Base-by-base conservation (phyloP, 1,139 yeast species). In the Taphrina deformans region DNA sequence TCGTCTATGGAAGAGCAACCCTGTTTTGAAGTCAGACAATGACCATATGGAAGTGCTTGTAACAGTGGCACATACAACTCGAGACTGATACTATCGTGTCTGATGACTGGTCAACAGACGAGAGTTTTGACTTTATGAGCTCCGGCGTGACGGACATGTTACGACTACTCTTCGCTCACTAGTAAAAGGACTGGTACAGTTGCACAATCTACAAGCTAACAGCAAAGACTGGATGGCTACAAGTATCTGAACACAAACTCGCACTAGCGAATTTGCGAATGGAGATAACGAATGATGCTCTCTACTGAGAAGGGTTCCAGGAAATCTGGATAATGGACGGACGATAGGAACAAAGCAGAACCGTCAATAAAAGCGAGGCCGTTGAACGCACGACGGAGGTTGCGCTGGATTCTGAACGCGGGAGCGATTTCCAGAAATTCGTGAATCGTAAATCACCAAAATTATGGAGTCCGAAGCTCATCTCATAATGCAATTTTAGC, bases 81-180 rank as follows among this genome's bases (percentile, higher is more conserved):
- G 96, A 85, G 2, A 89, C 85, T 5, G 90, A 82, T 33, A 88
- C 93, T 70, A 89, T 89, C 10, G 92, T 84, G 68, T 89, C 95
- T 73, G 88, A 96, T 0, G 96, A 85, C 69, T 88, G 96, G 71
- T 85, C 87, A 55, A 89, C 79, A 9, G 81, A 75, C 6, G 80
- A 79, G 56, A 90, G 79, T 75, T 88, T 89, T 68, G 83, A 79
- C 56, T 73, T 73, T 66, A 88, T 83, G 44, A 77, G 79, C 50
- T 82, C 85, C 63, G 81, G 61, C n/a, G 51, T 33, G 16, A 55
- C 41, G 31, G 44, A 58, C 48, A 38, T 41, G 14, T 10, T 10
- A 51, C 7, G 26, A n/a, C 10, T 10, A n/a, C 26, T 7, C 7
- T 21, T n/a, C 14, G 5, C 7, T 3, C 41, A 38, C 41, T 4